Percentiles rank a stretch among this genome's conserved stretches.
Conservation (phyloP, 768 basidiomycete genomes). For the Russula ochroleuca region DNA sequence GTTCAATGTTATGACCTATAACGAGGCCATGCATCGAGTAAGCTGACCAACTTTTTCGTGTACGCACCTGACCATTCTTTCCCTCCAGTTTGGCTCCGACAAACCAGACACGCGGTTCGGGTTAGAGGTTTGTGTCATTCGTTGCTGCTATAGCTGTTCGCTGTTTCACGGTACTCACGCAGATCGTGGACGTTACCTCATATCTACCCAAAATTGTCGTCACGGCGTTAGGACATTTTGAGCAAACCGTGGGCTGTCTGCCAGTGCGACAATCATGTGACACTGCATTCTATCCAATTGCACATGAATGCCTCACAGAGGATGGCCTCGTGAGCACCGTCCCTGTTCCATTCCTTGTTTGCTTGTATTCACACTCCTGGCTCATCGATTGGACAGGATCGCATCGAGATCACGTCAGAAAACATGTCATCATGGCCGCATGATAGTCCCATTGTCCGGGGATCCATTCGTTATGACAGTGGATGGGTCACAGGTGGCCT, state of each 20-base stretch:
- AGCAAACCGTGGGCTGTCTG: constrained; percentile 35
- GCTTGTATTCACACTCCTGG: not conserved
- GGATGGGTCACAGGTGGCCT: not conserved
- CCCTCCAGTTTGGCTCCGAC: constrained; percentile 79
- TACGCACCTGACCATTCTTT: constrained; percentile 26
- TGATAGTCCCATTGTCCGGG: constrained; percentile 33
- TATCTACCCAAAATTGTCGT: constrained; percentile 33
- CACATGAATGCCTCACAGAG: constrained; percentile 36
- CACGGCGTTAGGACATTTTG: constrained; percentile 29
- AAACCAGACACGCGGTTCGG: constrained; percentile 91
- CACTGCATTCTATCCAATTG: constrained; percentile 40
- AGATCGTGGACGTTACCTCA: constrained; percentile 38
- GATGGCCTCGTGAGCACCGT: constrained; percentile 34
- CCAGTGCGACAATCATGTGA: constrained; percentile 32
- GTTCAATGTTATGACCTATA: constrained; percentile 84
- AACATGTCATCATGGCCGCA: constrained; percentile 48
- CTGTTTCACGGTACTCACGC: constrained; percentile 5
- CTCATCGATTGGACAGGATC: constrained; percentile 40
- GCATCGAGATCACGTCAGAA: constrained; percentile 44
- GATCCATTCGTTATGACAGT: not conserved
- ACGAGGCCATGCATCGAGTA: constrained; percentile 86
- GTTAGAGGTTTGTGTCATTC: constrained; percentile 58
- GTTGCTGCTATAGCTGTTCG: not conserved
- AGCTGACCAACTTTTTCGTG: constrained; percentile 31
- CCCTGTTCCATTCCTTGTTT: not conserved